phyloP scores from a whole-genome alignment of 148 eudicot genomes.

The Amaranthus palmeri region DNA sequence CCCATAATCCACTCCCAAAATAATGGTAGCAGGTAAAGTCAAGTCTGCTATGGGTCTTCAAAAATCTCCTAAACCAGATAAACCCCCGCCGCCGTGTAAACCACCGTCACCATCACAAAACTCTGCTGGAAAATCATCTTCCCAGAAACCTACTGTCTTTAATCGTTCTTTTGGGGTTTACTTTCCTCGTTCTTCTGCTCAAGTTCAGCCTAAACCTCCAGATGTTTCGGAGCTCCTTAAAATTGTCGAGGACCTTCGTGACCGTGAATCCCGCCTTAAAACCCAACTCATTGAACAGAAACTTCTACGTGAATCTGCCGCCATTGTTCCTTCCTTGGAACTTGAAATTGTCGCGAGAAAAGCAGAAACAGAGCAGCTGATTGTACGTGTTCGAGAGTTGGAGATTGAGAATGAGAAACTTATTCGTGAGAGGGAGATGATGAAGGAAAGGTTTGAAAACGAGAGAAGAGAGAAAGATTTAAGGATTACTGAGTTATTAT shows the following conservation, averaged over 20 bases:
- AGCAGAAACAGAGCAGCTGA: constrained; percentile 21
- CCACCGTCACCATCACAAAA: constrained; percentile 29
- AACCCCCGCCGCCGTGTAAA: constrained; percentile 32
- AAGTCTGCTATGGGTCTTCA: constrained; percentile 61
- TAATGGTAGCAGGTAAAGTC: constrained; percentile 79
- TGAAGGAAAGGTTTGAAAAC: constrained; percentile 30
- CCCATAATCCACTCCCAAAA: too few relatives aligned
- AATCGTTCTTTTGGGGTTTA: constrained; percentile 76
- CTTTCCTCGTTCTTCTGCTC: constrained; percentile 81
- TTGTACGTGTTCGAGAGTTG: constrained; percentile 35
- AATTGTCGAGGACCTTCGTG: constrained; percentile 65
- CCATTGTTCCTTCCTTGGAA: constrained; percentile 68
- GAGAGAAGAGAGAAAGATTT: constrained; percentile 40
- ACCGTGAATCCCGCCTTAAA: constrained; percentile 56
- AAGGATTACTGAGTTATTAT: constrained; percentile 29
- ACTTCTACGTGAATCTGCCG: constrained; percentile 55
- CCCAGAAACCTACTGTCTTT: constrained; percentile 37
- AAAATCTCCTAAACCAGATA: constrained; percentile 39
- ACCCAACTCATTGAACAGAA: constrained; percentile 70
- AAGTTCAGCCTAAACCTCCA: constrained; percentile 87
- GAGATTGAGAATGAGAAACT: constrained; percentile 52
- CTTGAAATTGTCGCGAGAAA: constrained; percentile 44
- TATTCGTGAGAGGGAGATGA: constrained; percentile 41
- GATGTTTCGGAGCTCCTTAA: constrained; percentile 61
- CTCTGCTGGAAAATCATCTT: constrained; percentile 15